Base-by-base conservation (phyloP, 768 basidiomycete genomes). In the Daedalea quercina region DNA sequence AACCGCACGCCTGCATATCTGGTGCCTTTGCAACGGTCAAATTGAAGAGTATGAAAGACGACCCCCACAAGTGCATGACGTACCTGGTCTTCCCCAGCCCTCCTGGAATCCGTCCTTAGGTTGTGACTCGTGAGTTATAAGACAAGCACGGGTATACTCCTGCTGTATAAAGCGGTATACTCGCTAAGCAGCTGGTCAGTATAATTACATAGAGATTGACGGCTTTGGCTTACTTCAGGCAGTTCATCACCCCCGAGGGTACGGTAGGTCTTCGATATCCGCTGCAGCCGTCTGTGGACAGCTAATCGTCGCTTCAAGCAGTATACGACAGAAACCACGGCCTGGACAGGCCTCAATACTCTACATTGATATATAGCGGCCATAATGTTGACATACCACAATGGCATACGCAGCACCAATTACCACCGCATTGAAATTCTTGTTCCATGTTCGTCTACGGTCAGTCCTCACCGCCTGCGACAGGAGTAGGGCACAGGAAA, bases 1-100 rank as follows among this genome's bases (percentile, higher is more conserved):
- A 89, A 90, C 37, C 79, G 76, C 23, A 81, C 65, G 33, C 79
- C 84, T 17, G 72, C 77, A 65, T 80, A 78, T 57, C 76, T 75
- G 6, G 80, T 83, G 33, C 83, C 87, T 78, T 65, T 19, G 52
- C 7, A 42, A 20, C 24, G 17, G 37, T 37, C 24, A 54, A 46
- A 44, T 11, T 31, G 28, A 31, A 11, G 11, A 4, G 28, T 6
- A 11, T 31, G 3, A n/a, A 6, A n/a, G 24, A 40, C 43, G n/a
- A 3, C 9, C 44, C 3, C 13, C 34, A 15, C 28, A 17, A 42
- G 17, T 31, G 17, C 31, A 20, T 7, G 20, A 53, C 74, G 37
- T 60, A 83, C 85, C 84, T 55, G 82, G 87, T 57, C 73, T 69
- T 22, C 89, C 87, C 87, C 88, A 90, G 12, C 89, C 89, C 41